Evolutionary conservation across 1,139 yeast species (phyloP).

Genomic region (Wickerhamomyces sp.): DNA sequence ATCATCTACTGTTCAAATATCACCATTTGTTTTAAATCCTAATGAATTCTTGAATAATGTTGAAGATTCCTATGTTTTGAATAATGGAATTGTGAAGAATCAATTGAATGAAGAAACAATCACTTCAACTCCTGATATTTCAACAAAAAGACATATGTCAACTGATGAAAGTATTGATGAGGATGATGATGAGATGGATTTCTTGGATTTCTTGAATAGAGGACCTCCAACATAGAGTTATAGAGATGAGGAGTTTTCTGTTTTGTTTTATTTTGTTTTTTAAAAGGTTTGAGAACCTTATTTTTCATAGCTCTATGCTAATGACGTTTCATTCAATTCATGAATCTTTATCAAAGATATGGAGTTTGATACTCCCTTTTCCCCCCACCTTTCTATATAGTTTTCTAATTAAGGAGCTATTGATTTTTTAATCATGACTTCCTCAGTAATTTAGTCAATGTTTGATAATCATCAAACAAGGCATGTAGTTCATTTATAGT

Average conservation of each 20-base stretch:
- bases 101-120: too few species aligned
- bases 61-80: too few species aligned
- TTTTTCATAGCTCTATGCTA: too few species aligned
- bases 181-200: slow-evolving; percentile 39
- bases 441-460: slow-evolving; percentile 1
- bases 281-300: too few species aligned
- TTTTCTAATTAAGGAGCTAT: too few species aligned
- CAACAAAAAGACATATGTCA: background rate
- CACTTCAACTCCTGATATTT: background rate
- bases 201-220: slow-evolving; percentile 41
- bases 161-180: slow-evolving; percentile 13
- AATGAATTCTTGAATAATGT: slow-evolving; percentile 4
- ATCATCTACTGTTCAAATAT: background rate
- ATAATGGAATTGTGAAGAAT: too few species aligned
- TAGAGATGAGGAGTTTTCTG: background rate
- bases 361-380: too few species aligned
- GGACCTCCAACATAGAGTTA: slow-evolving; percentile 30
- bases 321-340: too few species aligned
- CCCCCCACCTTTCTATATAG: too few species aligned
- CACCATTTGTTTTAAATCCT: background rate
- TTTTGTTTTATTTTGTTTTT: too few species aligned
- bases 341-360: too few species aligned
- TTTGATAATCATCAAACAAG: slow-evolving; percentile 27
- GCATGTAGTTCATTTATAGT: slow-evolving; percentile 26
- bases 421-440: background rate